Evolutionary conservation across 805 yeast genomes (phyloP).

Genomic region (Metschnikowia gruessii): DNA sequence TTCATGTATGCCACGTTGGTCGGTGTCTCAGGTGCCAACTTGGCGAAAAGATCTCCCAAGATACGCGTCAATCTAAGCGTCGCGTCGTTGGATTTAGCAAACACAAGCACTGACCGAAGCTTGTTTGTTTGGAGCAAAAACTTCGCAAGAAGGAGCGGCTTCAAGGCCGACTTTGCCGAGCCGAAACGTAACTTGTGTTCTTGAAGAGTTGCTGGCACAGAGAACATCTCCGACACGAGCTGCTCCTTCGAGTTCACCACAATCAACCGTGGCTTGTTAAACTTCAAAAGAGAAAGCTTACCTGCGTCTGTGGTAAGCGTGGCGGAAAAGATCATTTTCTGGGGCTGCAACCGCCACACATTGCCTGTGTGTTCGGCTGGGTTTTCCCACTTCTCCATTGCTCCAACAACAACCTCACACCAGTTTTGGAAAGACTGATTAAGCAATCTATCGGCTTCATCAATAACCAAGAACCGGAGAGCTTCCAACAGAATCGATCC

Average conservation of each 20-base stretch:
- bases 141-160: conserved; percentile 71
- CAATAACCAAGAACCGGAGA: conserved; percentile 64
- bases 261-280: conserved; percentile 68
- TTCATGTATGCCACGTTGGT: conserved; percentile 46
- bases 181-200: conserved; percentile 46
- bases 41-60: conserved; percentile 40
- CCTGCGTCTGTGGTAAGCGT: conserved; percentile 93
- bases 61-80: conserved; percentile 76
- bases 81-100: conserved; percentile 79
- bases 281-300: conserved; percentile 66
- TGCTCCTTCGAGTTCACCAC: conserved; percentile 60
- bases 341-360: conserved; percentile 38
- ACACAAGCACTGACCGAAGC: conserved; percentile 49
- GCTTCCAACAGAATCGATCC: conserved; percentile 46
- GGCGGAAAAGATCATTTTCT: conserved; percentile 83
- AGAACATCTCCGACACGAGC: conserved; percentile 54
- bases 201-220: conserved; percentile 52
- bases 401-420: conserved; percentile 57
- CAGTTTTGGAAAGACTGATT: conserved; percentile 94
- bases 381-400: conserved; percentile 24
- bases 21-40: conserved; percentile 15
- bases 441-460: conserved; percentile 78
- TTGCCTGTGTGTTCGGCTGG: conserved; percentile 24
- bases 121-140: conserved; percentile 41
- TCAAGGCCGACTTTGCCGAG: conserved; percentile 42